These are phyloP conservation scores for Lentinula sp. DNA, from an alignment of 768 basidiomycete species.

Conservation along the genomic window DNA sequence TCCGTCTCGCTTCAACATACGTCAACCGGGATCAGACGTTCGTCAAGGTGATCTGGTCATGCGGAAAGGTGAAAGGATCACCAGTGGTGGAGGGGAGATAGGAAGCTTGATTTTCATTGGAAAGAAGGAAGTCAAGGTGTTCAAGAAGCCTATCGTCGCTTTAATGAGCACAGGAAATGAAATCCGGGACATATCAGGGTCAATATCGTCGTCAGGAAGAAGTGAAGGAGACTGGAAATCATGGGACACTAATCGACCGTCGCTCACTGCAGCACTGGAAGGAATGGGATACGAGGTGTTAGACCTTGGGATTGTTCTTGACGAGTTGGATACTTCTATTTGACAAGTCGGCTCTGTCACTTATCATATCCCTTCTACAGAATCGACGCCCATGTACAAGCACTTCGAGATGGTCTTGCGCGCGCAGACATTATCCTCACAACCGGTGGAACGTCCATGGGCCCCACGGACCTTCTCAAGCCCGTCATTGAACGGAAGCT, in stretches of 20 bases:
- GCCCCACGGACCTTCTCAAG: conserved; percentile 79
- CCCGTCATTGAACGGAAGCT: conserved; percentile 82
- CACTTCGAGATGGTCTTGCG: conserved; percentile 51
- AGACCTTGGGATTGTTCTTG: conserved; percentile 76
- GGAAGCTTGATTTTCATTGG: conserved; percentile 82
- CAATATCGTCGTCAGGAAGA: conserved; percentile 28
- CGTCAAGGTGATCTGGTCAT: conserved; percentile 61
- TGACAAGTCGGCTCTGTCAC: background rate
- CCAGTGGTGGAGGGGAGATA: conserved; percentile 71
- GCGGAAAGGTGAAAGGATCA: conserved; percentile 53
- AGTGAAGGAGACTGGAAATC: conserved; percentile 52
- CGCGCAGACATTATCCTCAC: conserved; percentile 72
- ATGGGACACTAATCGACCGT: conserved; percentile 84
- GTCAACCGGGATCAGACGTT: conserved; percentile 72
- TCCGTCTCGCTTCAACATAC: conserved; percentile 62
- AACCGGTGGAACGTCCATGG: conserved; percentile 92
- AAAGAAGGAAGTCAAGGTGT: conserved; percentile 60
- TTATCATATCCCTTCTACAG: conserved; percentile 23
- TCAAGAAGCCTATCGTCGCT: conserved; percentile 70
- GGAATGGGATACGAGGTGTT: conserved; percentile 71
- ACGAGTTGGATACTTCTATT: conserved; percentile 43
- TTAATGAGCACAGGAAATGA: conserved; percentile 87
- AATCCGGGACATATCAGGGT: conserved; percentile 47
- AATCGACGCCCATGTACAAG: conserved; percentile 49
- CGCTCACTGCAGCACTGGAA: conserved; percentile 62